These are phyloP conservation scores for Atkinsonella hypoxylon DNA, from an alignment of 2,329 filamentous ascomycete species.

Conservation along the genomic window DNA sequence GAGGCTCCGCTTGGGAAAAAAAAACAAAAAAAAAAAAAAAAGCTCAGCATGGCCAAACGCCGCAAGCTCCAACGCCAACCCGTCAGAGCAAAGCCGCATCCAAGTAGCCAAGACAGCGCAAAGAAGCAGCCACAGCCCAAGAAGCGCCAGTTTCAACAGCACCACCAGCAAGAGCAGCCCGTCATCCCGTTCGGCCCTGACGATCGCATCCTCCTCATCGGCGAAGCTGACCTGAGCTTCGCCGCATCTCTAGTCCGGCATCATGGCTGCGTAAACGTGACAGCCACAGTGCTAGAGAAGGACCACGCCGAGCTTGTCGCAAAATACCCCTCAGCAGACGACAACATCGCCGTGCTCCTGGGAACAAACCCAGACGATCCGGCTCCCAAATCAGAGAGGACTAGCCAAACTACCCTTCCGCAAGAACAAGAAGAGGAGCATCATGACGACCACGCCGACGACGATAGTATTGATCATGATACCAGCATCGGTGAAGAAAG, in stretches of 20 bases:
- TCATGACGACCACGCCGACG: not conserved
- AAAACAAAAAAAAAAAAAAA: too few relatives aligned
- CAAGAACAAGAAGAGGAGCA: not conserved
- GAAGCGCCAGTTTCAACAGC: conserved; percentile 11
- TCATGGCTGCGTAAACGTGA: conserved; percentile 54
- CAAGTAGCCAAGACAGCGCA: not conserved
- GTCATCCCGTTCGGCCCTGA: conserved; percentile 55
- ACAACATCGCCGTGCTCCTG: conserved; percentile 42
- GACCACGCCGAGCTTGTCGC: conserved; percentile 41
- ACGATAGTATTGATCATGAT: not conserved
- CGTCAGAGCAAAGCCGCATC: conserved; percentile 9
- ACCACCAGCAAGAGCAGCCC: conserved; percentile 22
- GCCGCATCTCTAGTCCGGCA: conserved; percentile 52
- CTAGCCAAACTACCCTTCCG: not conserved
- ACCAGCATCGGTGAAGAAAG: not conserved
- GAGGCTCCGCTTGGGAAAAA: too few relatives aligned
- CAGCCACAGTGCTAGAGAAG: conserved; percentile 57
- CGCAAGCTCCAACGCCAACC: conserved; percentile 9
- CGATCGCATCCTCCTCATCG: conserved; percentile 62
- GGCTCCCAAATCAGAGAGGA: not conserved
- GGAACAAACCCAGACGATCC: conserved; percentile 5
- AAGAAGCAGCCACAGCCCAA: conserved; percentile 8
- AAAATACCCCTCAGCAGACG: conserved; percentile 64
- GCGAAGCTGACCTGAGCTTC: conserved; percentile 75
- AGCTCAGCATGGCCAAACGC: conserved; percentile 9